Evolutionary conservation across 306 rosid genomes (phyloP), one percentile per base, ranked within the genome.

Genomic region (Prunus mira): DNA sequence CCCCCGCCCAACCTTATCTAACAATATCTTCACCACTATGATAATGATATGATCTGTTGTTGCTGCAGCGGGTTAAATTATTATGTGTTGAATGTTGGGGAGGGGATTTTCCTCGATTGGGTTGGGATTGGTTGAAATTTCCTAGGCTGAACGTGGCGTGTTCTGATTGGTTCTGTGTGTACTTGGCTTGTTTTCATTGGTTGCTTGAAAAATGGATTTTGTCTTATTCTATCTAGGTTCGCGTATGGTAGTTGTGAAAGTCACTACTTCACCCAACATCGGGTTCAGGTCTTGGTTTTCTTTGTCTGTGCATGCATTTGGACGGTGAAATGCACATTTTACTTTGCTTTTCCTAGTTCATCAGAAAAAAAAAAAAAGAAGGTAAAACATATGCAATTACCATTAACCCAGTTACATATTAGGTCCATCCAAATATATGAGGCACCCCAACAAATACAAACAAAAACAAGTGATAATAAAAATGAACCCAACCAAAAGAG

Each of bases 41-140:
- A 6, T 28, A 24, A 10, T 51, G n/a, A 20, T 12, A 67, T 45
- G 56, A 45, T 79, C 78, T 65, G 38, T 30, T 30, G 43, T 38
- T 38, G 43, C 43, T 6, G 41, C 43, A 10, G 63, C 69, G 5
- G 10, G 73, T 13, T 51, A 12, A 66, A 24, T 28, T 15, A 41
- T 10, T 18, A 18, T 24, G 61, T 22, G 64, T 20, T 10, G 0
- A 49, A 27, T 27, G 45, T 14, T 3, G 58, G 61, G 49, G 14
- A 24, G 4, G 71, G 61, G 47, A 32, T 32, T n/a, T 52, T 34
- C 51, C 32, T 61, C 38, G 63, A 69, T 63, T n/a, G 17, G 57
- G 57, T 24, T 65, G 71, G 67, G 67, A 55, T n/a, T 27, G 82
- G 73, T 78, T 64, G 82, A 54, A 19, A 43, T 27, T 71, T 67